Evolutionary conservation across 73 alveolate species (phyloP).

Genomic region (Paramecium bursaria): DNA sequence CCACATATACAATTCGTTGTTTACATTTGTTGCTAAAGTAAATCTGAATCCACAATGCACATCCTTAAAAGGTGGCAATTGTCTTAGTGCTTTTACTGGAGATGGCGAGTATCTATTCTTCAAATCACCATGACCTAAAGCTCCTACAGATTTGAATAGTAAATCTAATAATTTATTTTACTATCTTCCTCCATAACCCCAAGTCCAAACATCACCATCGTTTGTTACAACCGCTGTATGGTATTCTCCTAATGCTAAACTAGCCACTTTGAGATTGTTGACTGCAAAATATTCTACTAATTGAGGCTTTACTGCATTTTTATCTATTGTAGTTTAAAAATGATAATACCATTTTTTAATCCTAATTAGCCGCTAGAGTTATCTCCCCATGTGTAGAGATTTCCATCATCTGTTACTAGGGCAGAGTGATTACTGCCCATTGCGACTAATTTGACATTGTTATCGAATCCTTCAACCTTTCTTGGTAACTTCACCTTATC

Average conservation of each 20-base stretch:
- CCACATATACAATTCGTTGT: conserved; percentile 60
- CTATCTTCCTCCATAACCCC: conserved; percentile 92
- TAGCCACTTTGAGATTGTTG: conserved; percentile 70
- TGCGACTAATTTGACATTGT: conserved; percentile 42
- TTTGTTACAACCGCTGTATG: conserved; percentile 86
- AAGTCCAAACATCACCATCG: conserved; percentile 91
- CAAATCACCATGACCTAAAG: conserved; percentile 81
- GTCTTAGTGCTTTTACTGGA: conserved; percentile 69
- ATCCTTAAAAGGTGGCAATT: conserved; percentile 60
- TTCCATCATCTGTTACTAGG: conserved; percentile 58
- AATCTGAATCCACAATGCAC: conserved; percentile 61
- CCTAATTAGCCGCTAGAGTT: conserved; percentile 59
- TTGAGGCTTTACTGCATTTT: conserved; percentile 60
- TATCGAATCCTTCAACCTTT: conserved; percentile 56
- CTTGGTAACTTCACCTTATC: conserved; percentile 21
- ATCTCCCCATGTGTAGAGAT: conserved; percentile 62
- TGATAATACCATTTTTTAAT: conserved; percentile 58
- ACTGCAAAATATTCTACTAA: conserved; percentile 63
- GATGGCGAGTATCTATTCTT: conserved; percentile 68
- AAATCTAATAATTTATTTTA: conserved; percentile 59
- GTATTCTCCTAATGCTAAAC: conserved; percentile 87
- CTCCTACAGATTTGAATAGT: conserved; percentile 63
- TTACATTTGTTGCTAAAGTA: conserved; percentile 58
- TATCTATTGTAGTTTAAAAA: conserved; percentile 19
- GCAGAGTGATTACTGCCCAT: conserved; percentile 66